Conservation (phyloP, 257 asterid species). For the Ligustrum vulgare region DNA sequence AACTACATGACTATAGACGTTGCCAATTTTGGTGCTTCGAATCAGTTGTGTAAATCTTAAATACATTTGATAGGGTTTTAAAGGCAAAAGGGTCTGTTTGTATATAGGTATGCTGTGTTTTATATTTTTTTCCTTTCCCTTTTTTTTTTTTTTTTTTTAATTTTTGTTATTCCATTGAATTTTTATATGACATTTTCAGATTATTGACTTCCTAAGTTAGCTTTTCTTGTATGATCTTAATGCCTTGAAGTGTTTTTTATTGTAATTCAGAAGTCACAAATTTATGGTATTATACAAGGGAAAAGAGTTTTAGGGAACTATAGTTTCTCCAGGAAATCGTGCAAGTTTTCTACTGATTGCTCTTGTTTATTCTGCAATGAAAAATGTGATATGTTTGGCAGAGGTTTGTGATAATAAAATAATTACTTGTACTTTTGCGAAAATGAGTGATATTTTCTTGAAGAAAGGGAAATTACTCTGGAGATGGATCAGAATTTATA, state of each 20-base stretch:
- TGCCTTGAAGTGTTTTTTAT: conserved; percentile 3
- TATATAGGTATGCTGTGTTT: neutral
- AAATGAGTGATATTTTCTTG: neutral
- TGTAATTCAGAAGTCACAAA: conserved; percentile 6
- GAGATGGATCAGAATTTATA: neutral
- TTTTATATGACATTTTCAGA: conserved; percentile 15
- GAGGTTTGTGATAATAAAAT: conserved; percentile 6
- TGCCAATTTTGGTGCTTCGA: neutral
- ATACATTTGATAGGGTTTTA: neutral
- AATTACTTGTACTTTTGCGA: neutral
- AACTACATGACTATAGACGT: neutral
- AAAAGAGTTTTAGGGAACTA: neutral
- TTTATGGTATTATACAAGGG: conserved; percentile 2
- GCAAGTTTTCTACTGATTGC: neutral
- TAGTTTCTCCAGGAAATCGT: neutral
- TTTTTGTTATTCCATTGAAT: neutral
- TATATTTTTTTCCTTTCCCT: no score
- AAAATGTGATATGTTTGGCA: neutral
- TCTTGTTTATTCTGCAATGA: neutral
- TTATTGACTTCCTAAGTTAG: conserved; percentile 3
- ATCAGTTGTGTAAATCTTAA: neutral
- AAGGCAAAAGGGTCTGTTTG: neutral
- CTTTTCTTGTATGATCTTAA: neutral
- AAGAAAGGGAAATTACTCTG: neutral
- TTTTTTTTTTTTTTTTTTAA: no score